Conservation (phyloP, 2,329 filamentous ascomycete species). For the Xylariales sp. region DNA sequence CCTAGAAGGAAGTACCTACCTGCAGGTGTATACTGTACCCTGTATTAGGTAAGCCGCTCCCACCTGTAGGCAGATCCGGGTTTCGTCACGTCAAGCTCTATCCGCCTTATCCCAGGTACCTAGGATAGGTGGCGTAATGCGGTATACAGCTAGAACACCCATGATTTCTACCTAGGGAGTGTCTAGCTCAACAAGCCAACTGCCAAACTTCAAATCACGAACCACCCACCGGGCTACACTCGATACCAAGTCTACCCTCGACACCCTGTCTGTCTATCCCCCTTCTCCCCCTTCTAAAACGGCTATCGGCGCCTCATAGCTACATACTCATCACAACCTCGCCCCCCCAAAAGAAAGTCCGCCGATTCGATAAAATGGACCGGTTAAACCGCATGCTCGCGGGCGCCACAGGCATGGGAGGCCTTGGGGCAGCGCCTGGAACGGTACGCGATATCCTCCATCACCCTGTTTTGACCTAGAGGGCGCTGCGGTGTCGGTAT, state of each 20-base stretch:
- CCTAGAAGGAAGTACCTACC: neutral
- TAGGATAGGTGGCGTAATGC: neutral
- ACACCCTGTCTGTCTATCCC: neutral
- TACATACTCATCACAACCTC: slow-evolving; percentile 2
- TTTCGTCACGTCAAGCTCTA: slow-evolving; percentile 38
- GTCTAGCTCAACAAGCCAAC: slow-evolving; percentile 1
- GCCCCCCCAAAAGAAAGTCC: slow-evolving; percentile 1
- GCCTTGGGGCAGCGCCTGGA: slow-evolving; percentile 69
- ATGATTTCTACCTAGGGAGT: slow-evolving; percentile 2
- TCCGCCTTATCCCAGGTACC: neutral
- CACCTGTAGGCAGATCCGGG: slow-evolving; percentile 36
- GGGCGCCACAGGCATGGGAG: slow-evolving; percentile 74
- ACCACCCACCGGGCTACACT: neutral
- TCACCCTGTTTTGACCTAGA: neutral
- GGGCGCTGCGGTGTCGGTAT: neutral
- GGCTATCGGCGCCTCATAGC: neutral
- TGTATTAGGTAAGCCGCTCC: slow-evolving; percentile 20
- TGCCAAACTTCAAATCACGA: neutral
- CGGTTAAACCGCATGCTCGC: slow-evolving; percentile 90
- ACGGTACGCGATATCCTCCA: slow-evolving; percentile 61
- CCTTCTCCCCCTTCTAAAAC: neutral
- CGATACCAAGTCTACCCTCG: neutral
- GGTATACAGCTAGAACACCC: slow-evolving; percentile 6
- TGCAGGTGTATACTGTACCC: no score
- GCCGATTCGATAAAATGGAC: slow-evolving; percentile 73